Base-by-base conservation (phyloP, 164 flowering plant species). In the Vitis rupestris region DNA sequence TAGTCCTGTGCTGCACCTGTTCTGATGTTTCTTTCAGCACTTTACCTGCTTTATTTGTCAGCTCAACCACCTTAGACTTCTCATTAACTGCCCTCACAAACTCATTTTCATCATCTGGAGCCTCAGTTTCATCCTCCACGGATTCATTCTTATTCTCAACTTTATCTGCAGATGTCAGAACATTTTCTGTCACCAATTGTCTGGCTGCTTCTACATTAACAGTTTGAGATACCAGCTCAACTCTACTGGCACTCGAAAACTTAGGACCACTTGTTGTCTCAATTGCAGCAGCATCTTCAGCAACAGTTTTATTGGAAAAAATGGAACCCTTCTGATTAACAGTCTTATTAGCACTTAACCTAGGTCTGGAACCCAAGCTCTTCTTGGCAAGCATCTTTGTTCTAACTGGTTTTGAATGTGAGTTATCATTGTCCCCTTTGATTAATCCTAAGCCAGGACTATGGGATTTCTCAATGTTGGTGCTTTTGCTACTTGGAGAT, bases 281-380 rank as follows among this genome's bases (percentile, higher is more conserved):
- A 12, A 30, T 8, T 17, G 70, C 61, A 75, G 63, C 65, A 59
- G 72, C 80, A 58, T 68, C 54, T 64, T 66, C 55, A 27, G 67
- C 31, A 51, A 54, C 9, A 68, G 63, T 64, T 65, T 76, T 75
- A 50, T 64, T 78, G 3, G 63, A 56, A 76, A 49, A 49, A 44
- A 82, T 48, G 6, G 86, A 79, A 62, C 86, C 82, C 68, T 85
- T 87, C 17, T 23, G 70, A 54, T 77, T 82, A 16, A 58, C 65
- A 17, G 66, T 48, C 16, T 50, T 71, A 55, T 68, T 69, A 44
- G 63, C 53, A 70, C 79, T 65, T 15, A 73, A 57, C 63, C 78
- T 87, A 47, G 80, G 60, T 70, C 80, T 82, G 57, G 87, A 66
- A 56, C 84, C 90, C 70, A 81, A 71, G 51, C 76, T 82, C 80